Conservation (phyloP, 257 asterid species). For the Sherardia arvensis region DNA sequence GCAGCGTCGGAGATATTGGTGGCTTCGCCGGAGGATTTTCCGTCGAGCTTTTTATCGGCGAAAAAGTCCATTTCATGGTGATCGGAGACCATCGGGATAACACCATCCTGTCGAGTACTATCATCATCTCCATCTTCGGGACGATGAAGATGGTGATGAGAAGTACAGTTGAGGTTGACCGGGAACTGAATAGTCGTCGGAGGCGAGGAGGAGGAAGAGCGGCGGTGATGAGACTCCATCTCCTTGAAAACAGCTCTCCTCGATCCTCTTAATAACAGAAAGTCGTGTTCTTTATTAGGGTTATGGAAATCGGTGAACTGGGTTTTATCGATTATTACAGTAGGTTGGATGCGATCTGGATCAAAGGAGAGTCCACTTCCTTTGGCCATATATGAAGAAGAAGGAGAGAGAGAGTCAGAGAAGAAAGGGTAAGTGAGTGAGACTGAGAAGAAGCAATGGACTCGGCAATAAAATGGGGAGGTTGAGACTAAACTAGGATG, state of each 20-base stretch:
- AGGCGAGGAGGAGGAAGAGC: slow-evolving; percentile 33
- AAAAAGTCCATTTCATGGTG: slow-evolving; percentile 73
- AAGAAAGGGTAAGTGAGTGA: slow-evolving; percentile 15
- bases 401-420: slow-evolving; percentile 6
- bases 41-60: slow-evolving; percentile 30
- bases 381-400: slow-evolving; percentile 54
- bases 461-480: slow-evolving; percentile 61
- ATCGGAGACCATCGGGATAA: background rate
- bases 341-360: slow-evolving; percentile 47
- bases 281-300: background rate
- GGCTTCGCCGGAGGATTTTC: slow-evolving; percentile 1
- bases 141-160: background rate
- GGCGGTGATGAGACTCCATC: slow-evolving; percentile 26
- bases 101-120: background rate
- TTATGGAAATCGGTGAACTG: slow-evolving; percentile 10
- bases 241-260: slow-evolving; percentile 1
- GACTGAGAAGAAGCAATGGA: slow-evolving; percentile 39
- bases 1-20: slow-evolving; percentile 7
- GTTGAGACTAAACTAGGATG: slow-evolving; percentile 40
- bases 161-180: slow-evolving; percentile 34
- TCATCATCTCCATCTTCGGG: background rate
- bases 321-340: slow-evolving; percentile 6
- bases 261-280: background rate
- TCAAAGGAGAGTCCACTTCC: slow-evolving; percentile 90
- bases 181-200: slow-evolving; percentile 71